phyloP scores from a whole-genome alignment of 305 asterid genomes.

The Fraxinus latifolia region DNA sequence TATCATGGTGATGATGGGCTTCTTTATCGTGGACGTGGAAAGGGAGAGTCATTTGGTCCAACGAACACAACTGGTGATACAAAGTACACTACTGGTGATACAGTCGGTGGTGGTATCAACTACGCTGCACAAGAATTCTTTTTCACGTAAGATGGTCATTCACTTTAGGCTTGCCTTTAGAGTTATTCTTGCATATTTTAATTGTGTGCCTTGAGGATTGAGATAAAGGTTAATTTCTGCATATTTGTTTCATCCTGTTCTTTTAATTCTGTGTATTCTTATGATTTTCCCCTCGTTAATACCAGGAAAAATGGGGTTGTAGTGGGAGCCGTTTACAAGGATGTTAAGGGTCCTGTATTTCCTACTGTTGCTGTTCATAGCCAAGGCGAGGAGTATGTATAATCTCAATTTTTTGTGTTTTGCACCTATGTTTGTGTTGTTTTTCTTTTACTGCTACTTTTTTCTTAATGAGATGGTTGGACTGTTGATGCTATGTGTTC shows the following conservation, averaged over 20 bases:
- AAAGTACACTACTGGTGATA: conserved; percentile 62
- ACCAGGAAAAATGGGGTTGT: conserved; percentile 81
- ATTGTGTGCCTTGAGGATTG: conserved; percentile 1
- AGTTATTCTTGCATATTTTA: neutral
- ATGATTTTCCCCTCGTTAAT: conserved; percentile 18
- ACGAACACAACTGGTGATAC: conserved; percentile 49
- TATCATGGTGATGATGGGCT: conserved; percentile 92
- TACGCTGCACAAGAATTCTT: conserved; percentile 74
- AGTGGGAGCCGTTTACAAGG: conserved; percentile 74
- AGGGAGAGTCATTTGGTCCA: conserved; percentile 87
- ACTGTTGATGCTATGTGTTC: neutral
- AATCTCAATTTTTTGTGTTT: neutral
- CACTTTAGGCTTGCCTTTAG: neutral
- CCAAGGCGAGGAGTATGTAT: conserved; percentile 90
- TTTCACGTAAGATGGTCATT: conserved; percentile 70
- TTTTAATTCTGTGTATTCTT: conserved; percentile 14
- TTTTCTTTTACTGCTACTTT: conserved; percentile 8
- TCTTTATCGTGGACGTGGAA: conserved; percentile 81
- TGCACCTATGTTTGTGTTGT: neutral
- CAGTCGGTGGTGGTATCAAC: conserved; percentile 90
- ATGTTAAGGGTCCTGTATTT: conserved; percentile 70
- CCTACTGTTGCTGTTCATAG: conserved; percentile 96
- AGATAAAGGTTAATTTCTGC: neutral
- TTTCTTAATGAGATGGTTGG: conserved; percentile 10
- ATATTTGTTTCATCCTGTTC: neutral